Base-by-base conservation (phyloP, 495 filamentous ascomycete species). In the Tuber magnatum region DNA sequence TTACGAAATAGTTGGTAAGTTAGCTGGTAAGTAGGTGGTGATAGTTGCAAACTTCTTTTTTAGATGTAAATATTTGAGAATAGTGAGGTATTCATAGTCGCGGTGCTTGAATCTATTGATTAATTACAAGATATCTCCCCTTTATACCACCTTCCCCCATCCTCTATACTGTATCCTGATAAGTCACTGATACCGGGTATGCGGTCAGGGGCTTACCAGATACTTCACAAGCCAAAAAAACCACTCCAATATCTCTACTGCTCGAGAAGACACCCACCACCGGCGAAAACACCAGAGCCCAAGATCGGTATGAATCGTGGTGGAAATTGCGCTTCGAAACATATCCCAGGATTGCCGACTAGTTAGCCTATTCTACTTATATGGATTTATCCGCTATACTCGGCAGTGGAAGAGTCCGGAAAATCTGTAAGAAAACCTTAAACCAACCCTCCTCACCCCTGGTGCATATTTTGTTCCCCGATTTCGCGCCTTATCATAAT, bases 1-100 rank as follows among this genome's bases (percentile, higher is more conserved):
- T 78, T 44, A 32, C 74, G 44, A 71, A 65, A 39, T 74, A 43
- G 43, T 65, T 42, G 22, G 20, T 71, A 8, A 41, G 40, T 8
- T 3, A 51, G 28, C 28, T 8, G 38, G 41, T 43, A 28, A 14
- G 9, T 71, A 16, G 28, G 35, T 71, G 40, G 28, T 65, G 68
- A n/a, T 14, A 32, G 51, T 61, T n/a, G 7, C 48, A 56, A 56
- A 2, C 0, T n/a, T 10, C 7, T 46, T 3, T 56, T n/a, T 56
- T 56, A 8, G 24, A 56, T 1, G 48, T 56, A 56, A 12, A 28
- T 56, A 28, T 56, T n/a, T n/a, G 24, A 56, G 10, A 56, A n/a
- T 28, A 56, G 24, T 43, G 2, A 2, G 7, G 39, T 40, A 40
- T 40, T 3, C 39, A 40, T 24, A 48, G 46, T 24, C 24, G 46